Conservation (phyloP, 1,284 basidiomycete species). For the Puccinia triticina region DNA sequence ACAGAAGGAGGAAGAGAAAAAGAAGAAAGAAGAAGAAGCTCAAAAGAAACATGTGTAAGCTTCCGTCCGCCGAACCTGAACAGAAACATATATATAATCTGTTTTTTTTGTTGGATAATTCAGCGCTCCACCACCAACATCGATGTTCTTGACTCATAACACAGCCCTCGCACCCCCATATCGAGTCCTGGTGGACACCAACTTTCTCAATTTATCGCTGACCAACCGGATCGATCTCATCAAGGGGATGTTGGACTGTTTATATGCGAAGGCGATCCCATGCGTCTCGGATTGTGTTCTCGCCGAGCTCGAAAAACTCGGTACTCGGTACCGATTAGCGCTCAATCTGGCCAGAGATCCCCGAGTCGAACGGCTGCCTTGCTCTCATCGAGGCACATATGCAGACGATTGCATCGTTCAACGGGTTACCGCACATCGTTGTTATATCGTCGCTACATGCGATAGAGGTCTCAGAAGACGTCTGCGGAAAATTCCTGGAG, state of each 20-base stretch:
- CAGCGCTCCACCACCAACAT: constrained; percentile 80
- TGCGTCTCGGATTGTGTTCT: constrained; percentile 98
- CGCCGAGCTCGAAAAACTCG: constrained; percentile 95
- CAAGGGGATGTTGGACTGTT: constrained; percentile 98
- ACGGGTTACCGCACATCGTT: constrained; percentile 89
- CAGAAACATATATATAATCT: constrained; percentile 50
- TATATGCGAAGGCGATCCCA: constrained; percentile 99
- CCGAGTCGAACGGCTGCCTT: constrained; percentile 88
- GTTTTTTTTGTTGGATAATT: neutral
- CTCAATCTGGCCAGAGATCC: constrained; percentile 96
- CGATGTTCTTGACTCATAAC: constrained; percentile 94
- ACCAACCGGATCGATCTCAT: constrained; percentile 98
- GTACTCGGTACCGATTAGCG: constrained; percentile 91
- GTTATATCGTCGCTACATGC: constrained; percentile 97
- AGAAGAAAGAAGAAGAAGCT: constrained; percentile 52
- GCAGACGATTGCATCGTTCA: constrained; percentile 98
- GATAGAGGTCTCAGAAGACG: constrained; percentile 90
- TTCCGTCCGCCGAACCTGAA: constrained; percentile 37
- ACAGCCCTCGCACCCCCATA: constrained; percentile 95
- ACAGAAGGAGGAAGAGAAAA: constrained; percentile 62
- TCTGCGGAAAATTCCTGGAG: constrained; percentile 89
- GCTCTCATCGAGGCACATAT: constrained; percentile 91
- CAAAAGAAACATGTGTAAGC: constrained; percentile 63
- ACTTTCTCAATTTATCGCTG: constrained; percentile 98
- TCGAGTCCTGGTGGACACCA: constrained; percentile 95